Evolutionary conservation across 805 yeast genomes (phyloP).

Genomic region (Candida tammaniensis): DNA sequence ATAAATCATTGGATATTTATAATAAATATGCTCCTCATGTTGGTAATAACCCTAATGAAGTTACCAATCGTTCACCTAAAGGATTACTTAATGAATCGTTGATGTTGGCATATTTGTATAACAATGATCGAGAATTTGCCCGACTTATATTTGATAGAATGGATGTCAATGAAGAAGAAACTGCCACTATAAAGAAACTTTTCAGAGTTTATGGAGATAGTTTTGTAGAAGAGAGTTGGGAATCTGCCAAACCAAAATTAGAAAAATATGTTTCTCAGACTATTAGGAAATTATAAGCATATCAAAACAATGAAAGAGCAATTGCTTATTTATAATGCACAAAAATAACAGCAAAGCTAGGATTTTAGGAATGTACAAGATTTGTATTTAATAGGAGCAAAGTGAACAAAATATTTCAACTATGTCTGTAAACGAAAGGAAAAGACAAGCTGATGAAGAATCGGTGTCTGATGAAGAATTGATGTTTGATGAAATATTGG

Average conservation of each 20-base stretch:
- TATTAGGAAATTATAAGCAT: conserved; percentile 5
- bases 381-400: too few relatives aligned
- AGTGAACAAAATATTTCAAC: too few relatives aligned
- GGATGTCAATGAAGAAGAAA: conserved; percentile 28
- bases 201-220: conserved; percentile 54
- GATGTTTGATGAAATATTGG: too few relatives aligned
- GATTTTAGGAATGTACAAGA: too few relatives aligned
- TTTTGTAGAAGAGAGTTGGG: conserved; percentile 38
- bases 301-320: not conserved
- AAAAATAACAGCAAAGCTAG: too few relatives aligned
- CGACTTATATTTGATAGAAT: conserved; percentile 14
- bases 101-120: conserved; percentile 40
- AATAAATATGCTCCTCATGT: conserved; percentile 43
- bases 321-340: too few relatives aligned
- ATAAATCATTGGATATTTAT: conserved; percentile 40
- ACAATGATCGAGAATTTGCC: conserved; percentile 54
- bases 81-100: conserved; percentile 48
- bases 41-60: conserved; percentile 26
- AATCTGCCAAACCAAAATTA: conserved; percentile 19
- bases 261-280: conserved; percentile 5
- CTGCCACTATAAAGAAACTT: conserved; percentile 37
- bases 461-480: too few relatives aligned
- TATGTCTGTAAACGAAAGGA: too few relatives aligned
- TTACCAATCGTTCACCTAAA: conserved; percentile 34
- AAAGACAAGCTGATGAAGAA: too few relatives aligned